These are phyloP conservation scores for Nectriaceae sp. DNA, from an alignment of 2,329 filamentous ascomycete species.

Conservation along the genomic window DNA sequence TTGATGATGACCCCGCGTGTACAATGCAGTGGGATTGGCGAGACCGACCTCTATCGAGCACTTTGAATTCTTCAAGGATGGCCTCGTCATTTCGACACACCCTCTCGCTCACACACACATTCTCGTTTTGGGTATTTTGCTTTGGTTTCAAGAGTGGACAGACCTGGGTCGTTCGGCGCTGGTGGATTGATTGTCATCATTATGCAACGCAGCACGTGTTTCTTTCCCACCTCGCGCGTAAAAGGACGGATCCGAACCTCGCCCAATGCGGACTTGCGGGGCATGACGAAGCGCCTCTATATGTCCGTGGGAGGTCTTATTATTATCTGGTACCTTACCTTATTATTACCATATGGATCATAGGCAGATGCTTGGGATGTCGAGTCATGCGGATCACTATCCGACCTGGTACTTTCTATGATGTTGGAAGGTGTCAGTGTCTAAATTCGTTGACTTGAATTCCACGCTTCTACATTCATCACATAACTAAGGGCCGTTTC, in stretches of 20 bases:
- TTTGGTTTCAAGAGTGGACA: slow-evolving; percentile 33
- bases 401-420: too few species aligned
- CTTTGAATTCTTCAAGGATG: too few species aligned
- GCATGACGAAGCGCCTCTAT: background rate
- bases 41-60: slow-evolving; percentile 13
- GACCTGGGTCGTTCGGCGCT: slow-evolving; percentile 34
- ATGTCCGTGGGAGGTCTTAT: background rate
- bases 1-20: slow-evolving; percentile 3
- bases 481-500: too few species aligned
- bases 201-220: slow-evolving; percentile 25
- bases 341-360: too few species aligned
- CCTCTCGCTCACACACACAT: slow-evolving; percentile 19
- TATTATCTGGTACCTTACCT: background rate
- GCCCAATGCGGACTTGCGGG: background rate
- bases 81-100: too few species aligned
- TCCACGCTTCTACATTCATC: too few species aligned
- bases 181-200: slow-evolving; percentile 29
- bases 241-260: slow-evolving; percentile 12
- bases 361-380: too few species aligned
- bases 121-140: slow-evolving; percentile 34
- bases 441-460: too few species aligned
- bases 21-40: slow-evolving; percentile 16
- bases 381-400: too few species aligned
- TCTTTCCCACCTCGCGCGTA: slow-evolving; percentile 12
- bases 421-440: too few species aligned